Evolutionary conservation across 257 asterid genomes (phyloP), one percentile per base, ranked within the genome.

Genomic region (Cruciata laevipes): DNA sequence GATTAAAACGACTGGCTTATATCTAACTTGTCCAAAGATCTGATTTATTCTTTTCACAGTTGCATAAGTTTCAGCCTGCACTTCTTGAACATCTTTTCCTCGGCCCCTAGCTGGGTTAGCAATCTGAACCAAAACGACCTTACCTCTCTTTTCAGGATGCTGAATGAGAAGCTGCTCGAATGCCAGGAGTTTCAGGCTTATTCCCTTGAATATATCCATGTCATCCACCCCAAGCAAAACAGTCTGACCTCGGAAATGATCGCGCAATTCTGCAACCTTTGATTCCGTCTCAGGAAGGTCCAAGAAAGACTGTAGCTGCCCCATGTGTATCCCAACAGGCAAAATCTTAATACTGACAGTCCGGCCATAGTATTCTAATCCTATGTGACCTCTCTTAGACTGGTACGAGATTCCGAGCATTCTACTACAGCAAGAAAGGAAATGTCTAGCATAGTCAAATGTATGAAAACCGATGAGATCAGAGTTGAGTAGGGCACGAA

Each of bases 51-150:
- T 84, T 49, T 78, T 53, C 12, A 81, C 96, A 4, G 91, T 84
- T n/a, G 94, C 74, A 66, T 72, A 75, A 67, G 94, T 87, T 84
- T 89, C 96, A 10, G 80, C 70, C 74, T 74, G 85, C 61, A 89
- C 83, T 71, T 89, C 96, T 80, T 82, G 76, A 8, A 89, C 96
- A 27, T 89, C 96, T 77, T 83, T 89, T 53, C 96, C 96, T 67
- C 94, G 78, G 67, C 96, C 95, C 68, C 95, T 78, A n/a, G 96
- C 96, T 20, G 96, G 96, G 71, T 87, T 87, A 3, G 95, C 95
- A 65, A 89, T 89, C 73, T 89, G 96, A 68, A 86, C 85, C 77
- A 89, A 66, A 60, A 89, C 89, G 44, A 89, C 83, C 71, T 84
- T 84, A 55, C 93, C 92, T 52, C 91, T 77, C 77, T 75, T 76